Evolutionary conservation across 2,329 filamentous ascomycete species (phyloP).

Genomic region (Trichophyton schoenleinii): DNA sequence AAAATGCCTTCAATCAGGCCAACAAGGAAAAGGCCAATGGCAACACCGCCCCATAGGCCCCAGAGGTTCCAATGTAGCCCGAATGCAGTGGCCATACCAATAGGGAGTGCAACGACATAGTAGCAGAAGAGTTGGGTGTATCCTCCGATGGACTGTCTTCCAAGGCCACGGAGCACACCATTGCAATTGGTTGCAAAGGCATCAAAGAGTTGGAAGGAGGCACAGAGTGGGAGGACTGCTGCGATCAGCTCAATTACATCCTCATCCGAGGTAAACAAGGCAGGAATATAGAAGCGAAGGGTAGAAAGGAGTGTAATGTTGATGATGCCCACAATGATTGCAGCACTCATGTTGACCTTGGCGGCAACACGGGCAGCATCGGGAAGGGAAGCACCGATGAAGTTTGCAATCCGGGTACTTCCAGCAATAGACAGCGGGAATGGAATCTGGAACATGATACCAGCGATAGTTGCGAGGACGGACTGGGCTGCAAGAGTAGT

Average conservation of each 20-base stretch:
- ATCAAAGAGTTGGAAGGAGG: conserved; percentile 84
- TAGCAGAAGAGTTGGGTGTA: conserved; percentile 80
- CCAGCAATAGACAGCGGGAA: conserved; percentile 84
- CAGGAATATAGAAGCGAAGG: conserved; percentile 60
- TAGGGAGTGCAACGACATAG: conserved; percentile 73
- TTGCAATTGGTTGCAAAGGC: conserved; percentile 66
- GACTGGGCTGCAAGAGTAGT: conserved; percentile 78
- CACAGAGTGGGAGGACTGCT: conserved; percentile 62
- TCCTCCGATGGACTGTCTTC: conserved; percentile 77
- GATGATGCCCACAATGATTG: conserved; percentile 59
- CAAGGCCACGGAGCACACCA: conserved; percentile 74
- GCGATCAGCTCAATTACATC: conserved; percentile 59
- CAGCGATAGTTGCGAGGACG: conserved; percentile 63
- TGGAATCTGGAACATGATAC: conserved; percentile 78
- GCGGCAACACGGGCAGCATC: conserved; percentile 68
- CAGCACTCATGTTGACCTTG: conserved; percentile 59
- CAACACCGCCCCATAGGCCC: conserved; percentile 71
- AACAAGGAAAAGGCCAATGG: conserved; percentile 54
- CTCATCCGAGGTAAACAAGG: conserved; percentile 62
- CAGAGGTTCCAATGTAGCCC: conserved; percentile 61
- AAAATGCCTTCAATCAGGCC: conserved; percentile 45
- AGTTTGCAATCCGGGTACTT: conserved; percentile 77
- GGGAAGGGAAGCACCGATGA: conserved; percentile 76
- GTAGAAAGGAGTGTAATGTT: conserved; percentile 60
- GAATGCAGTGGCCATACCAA: conserved; percentile 68